Conservation (phyloP, 176 grass and related monocot species). For the Miscanthus lutarioriparius region DNA sequence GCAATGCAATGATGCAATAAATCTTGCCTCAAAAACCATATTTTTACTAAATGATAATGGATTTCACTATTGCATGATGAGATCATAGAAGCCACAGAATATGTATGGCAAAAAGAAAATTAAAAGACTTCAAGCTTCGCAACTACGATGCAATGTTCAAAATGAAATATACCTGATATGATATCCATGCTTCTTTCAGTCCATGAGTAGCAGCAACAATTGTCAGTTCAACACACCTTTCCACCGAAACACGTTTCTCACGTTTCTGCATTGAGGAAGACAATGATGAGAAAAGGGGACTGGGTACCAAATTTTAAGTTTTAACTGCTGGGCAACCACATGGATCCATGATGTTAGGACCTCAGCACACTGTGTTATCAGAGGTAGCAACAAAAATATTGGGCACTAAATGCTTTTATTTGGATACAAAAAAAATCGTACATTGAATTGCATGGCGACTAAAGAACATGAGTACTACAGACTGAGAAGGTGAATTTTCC, state of each 20-base stretch:
- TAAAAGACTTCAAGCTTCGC: neutral
- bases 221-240: slow-evolving; percentile 92
- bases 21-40: neutral
- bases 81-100: neutral
- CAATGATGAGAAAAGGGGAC: slow-evolving; percentile 24
- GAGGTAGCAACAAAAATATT: neutral
- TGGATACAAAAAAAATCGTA: neutral
- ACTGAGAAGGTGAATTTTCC: neutral
- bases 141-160: slow-evolving; percentile 14
- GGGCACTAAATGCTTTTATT: neutral
- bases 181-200: slow-evolving; percentile 98
- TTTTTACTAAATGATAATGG: neutral
- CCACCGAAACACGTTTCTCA: slow-evolving; percentile 78
- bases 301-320: neutral
- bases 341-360: slow-evolving; percentile 12
- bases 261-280: slow-evolving; percentile 54
- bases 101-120: neutral
- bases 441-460: neutral
- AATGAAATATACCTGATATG: slow-evolving; percentile 76
- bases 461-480: neutral
- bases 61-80: neutral
- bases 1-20: neutral
- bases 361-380: neutral
- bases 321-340: neutral
- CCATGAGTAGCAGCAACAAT: slow-evolving; percentile 93